Evolutionary conservation across 208 protist genomes (phyloP).

Genomic region (Trypanosoma cruzi): DNA sequence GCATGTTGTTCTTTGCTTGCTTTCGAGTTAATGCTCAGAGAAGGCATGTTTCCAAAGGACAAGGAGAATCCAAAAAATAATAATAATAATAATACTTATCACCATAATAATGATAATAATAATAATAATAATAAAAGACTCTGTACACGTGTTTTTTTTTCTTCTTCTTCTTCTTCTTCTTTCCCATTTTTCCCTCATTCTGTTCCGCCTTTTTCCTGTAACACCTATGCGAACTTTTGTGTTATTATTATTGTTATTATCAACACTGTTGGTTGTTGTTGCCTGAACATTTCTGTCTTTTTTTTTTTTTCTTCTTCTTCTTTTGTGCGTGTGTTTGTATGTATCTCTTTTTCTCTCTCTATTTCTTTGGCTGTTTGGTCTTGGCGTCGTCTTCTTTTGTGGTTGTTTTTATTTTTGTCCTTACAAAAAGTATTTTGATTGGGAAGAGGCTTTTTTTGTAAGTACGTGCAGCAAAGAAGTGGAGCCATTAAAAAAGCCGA

Average conservation of each 20-base stretch:
- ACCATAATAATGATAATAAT: neutral
- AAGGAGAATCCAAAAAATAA: slow-evolving; percentile 9
- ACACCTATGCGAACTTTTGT: neutral
- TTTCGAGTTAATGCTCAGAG: neutral
- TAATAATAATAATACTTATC: neutral
- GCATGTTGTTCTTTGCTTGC: neutral
- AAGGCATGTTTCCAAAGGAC: too few relatives aligned
- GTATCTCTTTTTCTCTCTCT: too few relatives aligned
- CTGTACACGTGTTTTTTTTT: neutral
- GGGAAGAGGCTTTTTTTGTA: neutral
- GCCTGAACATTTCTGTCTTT: too few relatives aligned
- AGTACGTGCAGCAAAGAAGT: neutral
- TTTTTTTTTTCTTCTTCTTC: too few relatives aligned
- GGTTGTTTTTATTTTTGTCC: neutral
- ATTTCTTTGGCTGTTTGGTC: too few relatives aligned
- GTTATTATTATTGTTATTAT: neutral
- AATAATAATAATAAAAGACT: neutral
- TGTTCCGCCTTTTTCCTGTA: too few relatives aligned
- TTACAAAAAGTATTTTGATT: neutral
- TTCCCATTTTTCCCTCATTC: neutral
- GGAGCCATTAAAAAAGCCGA: neutral
- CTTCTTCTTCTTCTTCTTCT: neutral
- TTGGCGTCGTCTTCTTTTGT: neutral
- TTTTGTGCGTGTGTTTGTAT: too few relatives aligned
- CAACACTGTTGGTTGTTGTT: too few relatives aligned